A percentile compares a stretch with the other conserved stretches of the same genome.
These are phyloP conservation scores for Chlorella sp. DNA, from an alignment of 139 green algal genomes.

Conservation along the genomic window DNA sequence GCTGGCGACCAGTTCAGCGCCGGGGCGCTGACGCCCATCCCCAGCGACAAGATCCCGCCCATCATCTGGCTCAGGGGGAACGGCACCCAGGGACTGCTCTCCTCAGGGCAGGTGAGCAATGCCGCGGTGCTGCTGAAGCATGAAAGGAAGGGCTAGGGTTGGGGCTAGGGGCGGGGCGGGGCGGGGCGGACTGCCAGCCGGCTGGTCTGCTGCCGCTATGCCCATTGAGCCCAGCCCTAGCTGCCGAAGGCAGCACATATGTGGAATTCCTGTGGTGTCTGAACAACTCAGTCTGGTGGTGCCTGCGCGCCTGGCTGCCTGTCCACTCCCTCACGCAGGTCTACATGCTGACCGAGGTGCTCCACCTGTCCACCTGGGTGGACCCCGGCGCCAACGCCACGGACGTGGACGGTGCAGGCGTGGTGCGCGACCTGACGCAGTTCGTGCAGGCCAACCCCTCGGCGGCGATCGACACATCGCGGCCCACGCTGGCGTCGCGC, in stretches of 20 bases:
- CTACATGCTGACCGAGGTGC: no score
- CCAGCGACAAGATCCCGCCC: not conserved
- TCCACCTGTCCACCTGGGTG: not conserved
- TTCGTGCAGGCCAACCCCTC: not conserved
- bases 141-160: no score
- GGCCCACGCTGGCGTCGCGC: not conserved
- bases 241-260: no score
- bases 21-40: not conserved
- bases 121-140: no score
- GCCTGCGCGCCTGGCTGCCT: no score
- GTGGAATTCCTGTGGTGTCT: no score
- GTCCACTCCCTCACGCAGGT: no score
- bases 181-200: no score
- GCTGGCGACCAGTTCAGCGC: not conserved
- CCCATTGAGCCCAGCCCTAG: no score
- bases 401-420: not conserved
- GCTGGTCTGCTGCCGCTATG: no score
- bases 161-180: no score
- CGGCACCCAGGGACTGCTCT: not conserved
- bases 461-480: not conserved
- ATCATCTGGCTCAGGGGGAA: not conserved
- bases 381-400: not conserved
- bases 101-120: not conserved
- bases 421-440: not conserved
- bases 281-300: no score